Conservation (phyloP, 2,329 filamentous ascomycete genomes). For the Tothia fuscella region DNA sequence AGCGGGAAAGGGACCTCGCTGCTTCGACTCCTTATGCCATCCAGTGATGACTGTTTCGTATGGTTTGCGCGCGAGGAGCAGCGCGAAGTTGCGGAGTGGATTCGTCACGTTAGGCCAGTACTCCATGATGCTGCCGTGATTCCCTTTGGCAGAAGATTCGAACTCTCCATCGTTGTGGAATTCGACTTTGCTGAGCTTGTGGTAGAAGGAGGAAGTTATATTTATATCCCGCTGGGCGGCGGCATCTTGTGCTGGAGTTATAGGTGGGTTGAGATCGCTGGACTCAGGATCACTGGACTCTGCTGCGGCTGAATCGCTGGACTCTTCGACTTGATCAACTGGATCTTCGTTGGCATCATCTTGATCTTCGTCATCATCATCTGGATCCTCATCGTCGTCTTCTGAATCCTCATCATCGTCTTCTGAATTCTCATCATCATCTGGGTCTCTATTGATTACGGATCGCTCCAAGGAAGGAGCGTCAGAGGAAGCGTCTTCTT, state of each 20-base stretch:
- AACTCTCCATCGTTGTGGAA: constrained; percentile 1
- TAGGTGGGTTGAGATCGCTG: not conserved
- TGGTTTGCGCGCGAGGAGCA: not conserved
- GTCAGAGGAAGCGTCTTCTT: no score
- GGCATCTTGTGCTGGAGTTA: not conserved
- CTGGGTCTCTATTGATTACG: no score
- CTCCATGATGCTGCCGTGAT: no score
- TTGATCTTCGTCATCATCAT: no score
- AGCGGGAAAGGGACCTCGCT: not conserved
- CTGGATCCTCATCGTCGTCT: no score
- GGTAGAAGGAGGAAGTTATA: not conserved
- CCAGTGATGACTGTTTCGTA: not conserved
- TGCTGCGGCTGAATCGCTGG: no score
- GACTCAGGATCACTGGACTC: no score
- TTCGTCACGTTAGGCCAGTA: not conserved
- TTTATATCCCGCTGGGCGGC: not conserved
- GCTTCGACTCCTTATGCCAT: not conserved
- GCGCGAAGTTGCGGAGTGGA: not conserved
- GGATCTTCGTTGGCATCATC: no score
- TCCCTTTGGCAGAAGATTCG: not conserved
- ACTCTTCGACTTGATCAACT: no score
- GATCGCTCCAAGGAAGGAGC: no score
- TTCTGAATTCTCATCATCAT: no score
- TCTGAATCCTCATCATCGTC: no score
- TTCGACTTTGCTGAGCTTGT: not conserved